These are phyloP conservation scores for Emericellopsis terricola DNA, from an alignment of 495 filamentous ascomycete genomes.

Conservation along the genomic window DNA sequence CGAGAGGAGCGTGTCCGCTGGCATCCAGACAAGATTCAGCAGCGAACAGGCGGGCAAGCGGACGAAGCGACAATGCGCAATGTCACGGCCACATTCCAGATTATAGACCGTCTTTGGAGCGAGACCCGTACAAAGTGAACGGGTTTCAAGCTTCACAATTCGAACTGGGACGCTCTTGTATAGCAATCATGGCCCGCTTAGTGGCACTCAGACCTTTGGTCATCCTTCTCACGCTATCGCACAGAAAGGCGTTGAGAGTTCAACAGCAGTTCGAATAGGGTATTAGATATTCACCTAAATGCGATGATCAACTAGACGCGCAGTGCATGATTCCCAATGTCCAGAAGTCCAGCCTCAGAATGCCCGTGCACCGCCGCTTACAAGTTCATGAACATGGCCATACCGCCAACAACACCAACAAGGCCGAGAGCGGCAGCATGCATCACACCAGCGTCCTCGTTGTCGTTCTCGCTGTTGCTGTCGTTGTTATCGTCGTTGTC, in stretches of 20 bases:
- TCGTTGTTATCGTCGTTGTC: background rate
- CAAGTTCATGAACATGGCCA: constrained; percentile 11
- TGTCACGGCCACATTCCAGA: constrained; percentile 85
- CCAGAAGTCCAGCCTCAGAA: too few species aligned
- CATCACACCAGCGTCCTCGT: constrained; percentile 5
- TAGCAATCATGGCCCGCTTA: too few species aligned
- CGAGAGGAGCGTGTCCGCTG: constrained; percentile 81
- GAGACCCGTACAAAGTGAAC: constrained; percentile 30
- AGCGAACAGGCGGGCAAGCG: constrained; percentile 55
- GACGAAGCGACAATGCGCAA: constrained; percentile 46
- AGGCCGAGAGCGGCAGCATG: constrained; percentile 17
- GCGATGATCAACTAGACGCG: too few species aligned
- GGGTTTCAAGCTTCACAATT: too few species aligned
- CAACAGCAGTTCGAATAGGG: too few species aligned
- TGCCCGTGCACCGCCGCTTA: constrained; percentile 6
- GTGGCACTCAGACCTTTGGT: too few species aligned
- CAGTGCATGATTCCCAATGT: too few species aligned
- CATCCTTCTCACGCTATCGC: too few species aligned
- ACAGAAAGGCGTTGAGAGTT: too few species aligned
- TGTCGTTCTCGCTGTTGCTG: background rate
- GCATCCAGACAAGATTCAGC: constrained; percentile 98
- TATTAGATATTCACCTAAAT: too few species aligned
- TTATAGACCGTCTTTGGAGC: constrained; percentile 68
- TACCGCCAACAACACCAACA: constrained; percentile 19
- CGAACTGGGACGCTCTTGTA: too few species aligned